Base-by-base conservation (phyloP, 1,284 basidiomycete species). In the Moesziomyces sp. region DNA sequence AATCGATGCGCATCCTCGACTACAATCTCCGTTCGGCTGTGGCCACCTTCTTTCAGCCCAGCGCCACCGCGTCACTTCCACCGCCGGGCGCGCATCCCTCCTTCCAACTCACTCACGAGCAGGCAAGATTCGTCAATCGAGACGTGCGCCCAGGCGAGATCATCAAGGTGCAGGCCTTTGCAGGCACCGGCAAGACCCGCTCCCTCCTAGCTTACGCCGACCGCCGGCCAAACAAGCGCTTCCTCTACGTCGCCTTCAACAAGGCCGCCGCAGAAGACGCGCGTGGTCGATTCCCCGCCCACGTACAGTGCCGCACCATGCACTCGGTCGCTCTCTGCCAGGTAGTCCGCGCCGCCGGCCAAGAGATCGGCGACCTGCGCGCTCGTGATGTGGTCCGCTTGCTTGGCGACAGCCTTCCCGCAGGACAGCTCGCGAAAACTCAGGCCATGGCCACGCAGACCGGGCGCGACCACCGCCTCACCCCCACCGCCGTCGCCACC, bases 191-290 rank as follows among this genome's bases (percentile, higher is more conserved):
- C 26, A 81, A 81, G 55, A 81, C 79, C 6, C 64, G 72, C 24
- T 81, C 77, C 21, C 70, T 81, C 4, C 58, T 76, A 16, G 77
- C 77, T 30, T 79, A 77, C 38, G 76, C 79, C 18, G 52, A 74
- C 30, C 58, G 53, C 26, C 74, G 78, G 7, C 79, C 79, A 1
- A 38, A 65, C 33, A 63, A 74, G 49, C 59, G 68, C 7, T 78
- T 81, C 30, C 69, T 81, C 19, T 81, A 81, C 58, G 70, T 81
- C 16, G 77, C 79, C 2, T 81, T 81, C 60, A 81, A 81, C 58
- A 76, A 72, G 19, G 72, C 78, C 16, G 77, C 78, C n/a, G 74
- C 76, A n/a, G 57, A 59, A 19, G 60, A 72, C 16, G 79, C 79
- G 6, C 57, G 73, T 14, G 46, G 58, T 16, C 64, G 64, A 19